Evolutionary conservation across 352 stramenopile species (phyloP).

Genomic region (Globisporangium splendens): DNA sequence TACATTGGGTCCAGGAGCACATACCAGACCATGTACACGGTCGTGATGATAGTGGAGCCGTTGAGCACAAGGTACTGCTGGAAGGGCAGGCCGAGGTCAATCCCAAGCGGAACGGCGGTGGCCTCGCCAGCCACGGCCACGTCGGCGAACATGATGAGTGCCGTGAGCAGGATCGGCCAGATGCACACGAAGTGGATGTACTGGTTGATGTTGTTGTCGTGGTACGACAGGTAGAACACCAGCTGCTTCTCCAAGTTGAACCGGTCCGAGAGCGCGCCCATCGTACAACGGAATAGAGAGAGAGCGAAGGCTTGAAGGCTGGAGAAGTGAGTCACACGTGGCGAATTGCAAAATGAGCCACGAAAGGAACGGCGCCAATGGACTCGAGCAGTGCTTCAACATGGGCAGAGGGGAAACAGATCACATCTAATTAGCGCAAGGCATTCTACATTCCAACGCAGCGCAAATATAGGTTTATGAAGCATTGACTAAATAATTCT

Average conservation of each 20-base stretch:
- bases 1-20: constrained; percentile 55
- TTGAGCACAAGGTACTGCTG: constrained; percentile 65
- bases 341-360: constrained; percentile 5
- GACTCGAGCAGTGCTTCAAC: background rate
- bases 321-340: background rate
- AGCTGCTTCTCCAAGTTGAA: constrained; percentile 83
- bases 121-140: constrained; percentile 26
- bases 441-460: too few relatives aligned
- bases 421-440: too few relatives aligned
- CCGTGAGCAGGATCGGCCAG: constrained; percentile 82
- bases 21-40: constrained; percentile 82
- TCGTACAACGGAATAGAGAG: background rate
- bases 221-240: constrained; percentile 84
- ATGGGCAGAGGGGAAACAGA: background rate
- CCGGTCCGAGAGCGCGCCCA: constrained; percentile 33
- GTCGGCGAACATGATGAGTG: constrained; percentile 55
- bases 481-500: too few relatives aligned
- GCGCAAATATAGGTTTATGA: too few relatives aligned
- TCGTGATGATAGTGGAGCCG: constrained; percentile 39
- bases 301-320: background rate
- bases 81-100: constrained; percentile 19
- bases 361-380: background rate
- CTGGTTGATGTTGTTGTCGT: constrained; percentile 80
- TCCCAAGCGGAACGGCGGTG: constrained; percentile 15
- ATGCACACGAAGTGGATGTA: constrained; percentile 81